These are phyloP conservation scores for Ganoderma resinaceum DNA, from an alignment of 1,284 basidiomycete species.

Conservation along the genomic window DNA sequence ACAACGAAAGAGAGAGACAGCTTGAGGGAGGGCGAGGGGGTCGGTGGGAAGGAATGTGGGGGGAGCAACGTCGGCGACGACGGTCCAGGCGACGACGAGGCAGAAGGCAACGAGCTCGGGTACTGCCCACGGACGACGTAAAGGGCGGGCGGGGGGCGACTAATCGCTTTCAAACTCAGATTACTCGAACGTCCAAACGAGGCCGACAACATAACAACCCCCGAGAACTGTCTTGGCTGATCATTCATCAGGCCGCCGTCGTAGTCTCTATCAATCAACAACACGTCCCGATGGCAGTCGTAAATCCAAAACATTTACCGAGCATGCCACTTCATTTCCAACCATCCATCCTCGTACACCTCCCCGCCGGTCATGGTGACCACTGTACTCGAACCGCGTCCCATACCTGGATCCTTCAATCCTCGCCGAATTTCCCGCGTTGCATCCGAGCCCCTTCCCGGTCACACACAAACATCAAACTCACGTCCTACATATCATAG, in stretches of 20 bases:
- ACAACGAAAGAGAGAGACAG: slow-evolving; percentile 22
- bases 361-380: slow-evolving; percentile 12
- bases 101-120: slow-evolving; percentile 30
- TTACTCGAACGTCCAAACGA: background rate
- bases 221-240: background rate
- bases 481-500: background rate
- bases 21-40: slow-evolving; percentile 18
- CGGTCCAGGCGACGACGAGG: slow-evolving; percentile 17
- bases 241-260: slow-evolving; percentile 6
- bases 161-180: slow-evolving; percentile 24
- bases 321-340: slow-evolving; percentile 1
- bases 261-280: slow-evolving; percentile 25
- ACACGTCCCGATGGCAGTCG: background rate
- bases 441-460: slow-evolving; percentile 22
- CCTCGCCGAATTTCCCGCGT: slow-evolving; percentile 21
- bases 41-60: slow-evolving; percentile 25
- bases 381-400: slow-evolving; percentile 9
- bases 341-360: slow-evolving; percentile 6
- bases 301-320: slow-evolving; percentile 3
- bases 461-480: background rate
- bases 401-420: background rate
- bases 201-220: slow-evolving; percentile 2
- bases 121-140: slow-evolving; percentile 9
- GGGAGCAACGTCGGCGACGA: slow-evolving; percentile 25
- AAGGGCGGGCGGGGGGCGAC: background rate